phyloP scores from a whole-genome alignment of 257 asterid species.

The Craterostigma plantagineum region DNA sequence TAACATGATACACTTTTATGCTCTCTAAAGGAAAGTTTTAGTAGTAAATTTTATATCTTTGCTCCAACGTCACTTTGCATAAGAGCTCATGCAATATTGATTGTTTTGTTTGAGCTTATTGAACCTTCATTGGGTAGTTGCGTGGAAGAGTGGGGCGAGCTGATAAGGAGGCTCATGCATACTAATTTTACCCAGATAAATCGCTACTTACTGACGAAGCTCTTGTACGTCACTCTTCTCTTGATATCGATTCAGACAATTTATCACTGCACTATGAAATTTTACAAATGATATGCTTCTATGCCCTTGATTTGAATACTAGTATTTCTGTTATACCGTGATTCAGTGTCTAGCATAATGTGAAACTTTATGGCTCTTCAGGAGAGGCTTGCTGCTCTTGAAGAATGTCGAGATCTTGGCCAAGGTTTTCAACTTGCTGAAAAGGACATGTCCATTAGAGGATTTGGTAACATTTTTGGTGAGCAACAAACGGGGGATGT shows the following conservation, averaged over 20 bases:
- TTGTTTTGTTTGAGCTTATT: neutral
- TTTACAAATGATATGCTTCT: too few species aligned
- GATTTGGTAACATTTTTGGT: constrained; percentile 93
- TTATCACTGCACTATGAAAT: constrained; percentile 1
- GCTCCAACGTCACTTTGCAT: too few species aligned
- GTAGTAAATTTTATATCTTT: too few species aligned
- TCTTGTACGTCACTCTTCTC: constrained; percentile 37
- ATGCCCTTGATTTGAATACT: constrained; percentile 1
- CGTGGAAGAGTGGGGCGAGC: constrained; percentile 99
- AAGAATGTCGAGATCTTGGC: constrained; percentile 88
- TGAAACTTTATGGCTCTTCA: constrained; percentile 17
- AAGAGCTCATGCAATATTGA: too few species aligned
- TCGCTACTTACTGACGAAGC: constrained; percentile 81
- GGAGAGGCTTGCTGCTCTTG: constrained; percentile 95
- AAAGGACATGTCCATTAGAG: constrained; percentile 98
- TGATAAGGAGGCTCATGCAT: constrained; percentile 95
- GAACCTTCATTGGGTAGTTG: constrained; percentile 31
- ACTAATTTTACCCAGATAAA: constrained; percentile 78
- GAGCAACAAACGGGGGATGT: constrained; percentile 99
- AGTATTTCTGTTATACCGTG: constrained; percentile 6
- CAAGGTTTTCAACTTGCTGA: constrained; percentile 98
- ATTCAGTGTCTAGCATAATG: constrained; percentile 1
- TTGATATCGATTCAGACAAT: constrained; percentile 8
- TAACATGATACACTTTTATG: too few species aligned
- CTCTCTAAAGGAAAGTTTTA: too few species aligned